These are phyloP conservation scores for Cynara cardunculus DNA, from an alignment of 129 eudicot genomes.

Conservation along the genomic window DNA sequence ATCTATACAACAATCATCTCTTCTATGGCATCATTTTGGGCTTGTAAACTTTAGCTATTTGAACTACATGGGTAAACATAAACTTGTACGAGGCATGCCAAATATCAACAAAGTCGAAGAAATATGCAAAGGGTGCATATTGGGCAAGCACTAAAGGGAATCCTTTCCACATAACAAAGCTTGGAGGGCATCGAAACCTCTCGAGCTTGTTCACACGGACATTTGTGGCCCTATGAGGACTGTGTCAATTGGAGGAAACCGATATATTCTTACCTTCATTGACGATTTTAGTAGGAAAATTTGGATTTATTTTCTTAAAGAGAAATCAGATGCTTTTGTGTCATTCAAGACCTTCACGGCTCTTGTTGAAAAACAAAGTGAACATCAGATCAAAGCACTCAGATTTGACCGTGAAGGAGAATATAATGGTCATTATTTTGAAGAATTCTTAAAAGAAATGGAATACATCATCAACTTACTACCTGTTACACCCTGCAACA, in stretches of 20 bases:
- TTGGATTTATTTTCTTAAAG: neutral
- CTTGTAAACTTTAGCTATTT: neutral
- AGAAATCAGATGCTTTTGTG: neutral
- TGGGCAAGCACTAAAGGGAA: neutral
- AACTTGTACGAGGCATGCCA: neutral
- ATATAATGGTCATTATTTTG: neutral
- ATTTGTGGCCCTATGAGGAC: neutral
- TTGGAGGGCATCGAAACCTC: neutral
- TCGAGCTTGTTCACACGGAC: neutral
- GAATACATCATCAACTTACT: neutral
- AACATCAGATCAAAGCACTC: too few species aligned
- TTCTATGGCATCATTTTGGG: conserved; percentile 14
- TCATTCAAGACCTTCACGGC: too few species aligned
- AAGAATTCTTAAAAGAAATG: neutral
- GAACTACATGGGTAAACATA: neutral
- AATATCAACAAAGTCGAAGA: neutral
- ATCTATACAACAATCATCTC: neutral
- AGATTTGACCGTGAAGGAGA: neutral
- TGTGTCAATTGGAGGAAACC: neutral
- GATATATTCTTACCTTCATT: neutral
- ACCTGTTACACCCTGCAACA: neutral
- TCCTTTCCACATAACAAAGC: neutral
- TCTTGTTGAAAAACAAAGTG: neutral
- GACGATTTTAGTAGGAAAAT: neutral
- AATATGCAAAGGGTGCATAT: neutral